Percentiles rank a stretch among this genome's conserved stretches.
Conservation (phyloP, 106 monocot species). For the Platanthera zijinensis region DNA sequence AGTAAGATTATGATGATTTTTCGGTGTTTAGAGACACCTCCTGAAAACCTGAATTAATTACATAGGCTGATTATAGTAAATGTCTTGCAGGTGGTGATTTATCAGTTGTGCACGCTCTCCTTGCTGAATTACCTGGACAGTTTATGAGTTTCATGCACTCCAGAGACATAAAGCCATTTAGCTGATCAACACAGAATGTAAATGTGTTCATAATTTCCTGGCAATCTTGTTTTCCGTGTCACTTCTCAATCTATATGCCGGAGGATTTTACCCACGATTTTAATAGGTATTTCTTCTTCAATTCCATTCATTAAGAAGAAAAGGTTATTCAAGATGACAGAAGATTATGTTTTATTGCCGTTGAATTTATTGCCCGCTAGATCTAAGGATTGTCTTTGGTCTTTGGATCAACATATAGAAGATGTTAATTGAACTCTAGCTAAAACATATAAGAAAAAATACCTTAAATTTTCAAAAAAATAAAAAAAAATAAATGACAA, state of each 20-base stretch:
- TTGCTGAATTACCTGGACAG: conserved; percentile 64
- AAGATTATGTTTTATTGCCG: too few species aligned
- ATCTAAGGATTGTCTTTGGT: too few species aligned
- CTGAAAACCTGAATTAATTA: too few species aligned
- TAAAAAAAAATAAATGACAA: too few species aligned
- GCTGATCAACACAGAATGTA: conserved; percentile 7
- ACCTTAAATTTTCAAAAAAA: too few species aligned
- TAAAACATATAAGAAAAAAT: too few species aligned
- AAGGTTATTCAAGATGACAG: neutral
- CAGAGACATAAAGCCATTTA: conserved; percentile 44
- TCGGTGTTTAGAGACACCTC: too few species aligned
- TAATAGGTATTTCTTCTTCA: neutral
- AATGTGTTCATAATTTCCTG: conserved; percentile 5
- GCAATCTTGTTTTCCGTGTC: too few species aligned
- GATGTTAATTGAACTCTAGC: too few species aligned
- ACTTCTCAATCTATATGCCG: neutral
- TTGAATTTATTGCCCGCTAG: too few species aligned
- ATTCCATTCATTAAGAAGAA: conserved; percentile 3
- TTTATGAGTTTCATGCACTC: conserved; percentile 54
- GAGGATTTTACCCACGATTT: neutral
- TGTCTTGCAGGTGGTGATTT: conserved; percentile 32
- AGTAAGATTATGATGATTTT: too few species aligned
- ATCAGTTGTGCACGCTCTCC: conserved; percentile 51
- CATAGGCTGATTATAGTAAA: neutral
- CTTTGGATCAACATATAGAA: too few species aligned